Conservation (phyloP, 164 flowering plant species). For the Tetrastigma voinierianum region DNA sequence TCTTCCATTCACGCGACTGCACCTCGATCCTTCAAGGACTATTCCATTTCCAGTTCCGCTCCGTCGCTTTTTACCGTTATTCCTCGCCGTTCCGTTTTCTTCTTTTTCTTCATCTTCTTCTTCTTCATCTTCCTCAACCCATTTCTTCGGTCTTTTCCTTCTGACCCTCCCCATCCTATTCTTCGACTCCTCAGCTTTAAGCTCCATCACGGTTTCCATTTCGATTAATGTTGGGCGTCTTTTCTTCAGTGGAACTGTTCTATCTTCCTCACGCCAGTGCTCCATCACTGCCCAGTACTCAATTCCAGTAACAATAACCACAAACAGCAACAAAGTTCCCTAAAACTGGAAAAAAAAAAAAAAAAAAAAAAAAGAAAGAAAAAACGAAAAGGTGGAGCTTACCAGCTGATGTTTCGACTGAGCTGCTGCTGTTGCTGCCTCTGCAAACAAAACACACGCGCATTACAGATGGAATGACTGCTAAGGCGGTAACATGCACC, state of each 20-base stretch:
- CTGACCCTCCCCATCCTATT: neutral
- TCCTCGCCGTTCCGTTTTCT: neutral
- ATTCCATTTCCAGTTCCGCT: neutral
- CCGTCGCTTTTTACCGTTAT: neutral
- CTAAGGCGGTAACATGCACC: neutral
- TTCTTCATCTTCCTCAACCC: neutral
- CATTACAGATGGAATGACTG: neutral
- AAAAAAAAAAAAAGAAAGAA: neutral
- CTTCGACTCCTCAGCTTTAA: neutral
- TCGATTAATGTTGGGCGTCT: neutral
- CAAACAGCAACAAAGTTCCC: neutral
- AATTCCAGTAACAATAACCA: neutral
- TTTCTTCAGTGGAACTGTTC: slow-evolving; percentile 8
- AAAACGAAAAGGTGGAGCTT: neutral
- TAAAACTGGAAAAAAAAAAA: neutral
- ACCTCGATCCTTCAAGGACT: slow-evolving; percentile 63
- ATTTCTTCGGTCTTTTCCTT: neutral
- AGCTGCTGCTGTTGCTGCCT: neutral
- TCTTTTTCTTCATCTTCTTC: neutral
- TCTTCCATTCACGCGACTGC: slow-evolving; percentile 85
- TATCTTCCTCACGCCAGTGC: slow-evolving; percentile 12
- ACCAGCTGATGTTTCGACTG: neutral
- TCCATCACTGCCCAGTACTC: neutral
- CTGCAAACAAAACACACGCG: neutral
- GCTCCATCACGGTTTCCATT: neutral